Base-by-base conservation (phyloP, 2,329 filamentous ascomycete species). In the Fusarium globosum region DNA sequence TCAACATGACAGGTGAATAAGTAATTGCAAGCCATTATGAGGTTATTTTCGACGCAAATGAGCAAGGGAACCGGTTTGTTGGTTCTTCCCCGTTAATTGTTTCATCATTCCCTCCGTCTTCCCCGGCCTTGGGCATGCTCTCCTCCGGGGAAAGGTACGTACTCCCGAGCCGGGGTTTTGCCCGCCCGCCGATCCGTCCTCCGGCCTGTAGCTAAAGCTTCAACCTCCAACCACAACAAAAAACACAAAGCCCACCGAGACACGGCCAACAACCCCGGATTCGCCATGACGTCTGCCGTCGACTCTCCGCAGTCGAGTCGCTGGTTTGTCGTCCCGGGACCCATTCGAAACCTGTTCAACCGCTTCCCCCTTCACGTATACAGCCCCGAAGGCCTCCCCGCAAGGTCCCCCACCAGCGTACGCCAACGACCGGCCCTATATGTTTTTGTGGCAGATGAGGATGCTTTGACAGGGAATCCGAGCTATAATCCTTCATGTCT, bases 401-500 rank as follows among this genome's bases (percentile, higher is more conserved):
- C 87, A 60, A 87, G 92, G 75, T 85, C 88, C 35, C 80, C 79
- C 18, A 61, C 69, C 38, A 56, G 87, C 85, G 38, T 84, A 78
- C 58, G 80, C 83, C 60, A 80, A 26, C 80, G 85, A 11, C 86
- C 88, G 70, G 87, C 89, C 15, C 86, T 99, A 14, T 95, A 95
- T 81, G 86, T 97, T 64, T 98, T 98, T 82, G 88, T 90, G 68
- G 89, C 88, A 20, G 85, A 89, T 3, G 84, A 87, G n/a, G 92
- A 90, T 77, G 92, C 91, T 39, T 81, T 82, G 63, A 79, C 80
- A 43, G 91, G 90, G 9, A 83, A 86, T 36, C 93, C 95, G 33
- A 97, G 94, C 73, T 97, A 93, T 84, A 98, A 98, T 81, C 96
- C 96, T 16, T 90, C 91, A 66, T 99, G 96, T 85, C 86, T 98